These are phyloP conservation scores for Alisma plantagoaquatica DNA, from an alignment of 106 monocot genomes.

Conservation along the genomic window DNA sequence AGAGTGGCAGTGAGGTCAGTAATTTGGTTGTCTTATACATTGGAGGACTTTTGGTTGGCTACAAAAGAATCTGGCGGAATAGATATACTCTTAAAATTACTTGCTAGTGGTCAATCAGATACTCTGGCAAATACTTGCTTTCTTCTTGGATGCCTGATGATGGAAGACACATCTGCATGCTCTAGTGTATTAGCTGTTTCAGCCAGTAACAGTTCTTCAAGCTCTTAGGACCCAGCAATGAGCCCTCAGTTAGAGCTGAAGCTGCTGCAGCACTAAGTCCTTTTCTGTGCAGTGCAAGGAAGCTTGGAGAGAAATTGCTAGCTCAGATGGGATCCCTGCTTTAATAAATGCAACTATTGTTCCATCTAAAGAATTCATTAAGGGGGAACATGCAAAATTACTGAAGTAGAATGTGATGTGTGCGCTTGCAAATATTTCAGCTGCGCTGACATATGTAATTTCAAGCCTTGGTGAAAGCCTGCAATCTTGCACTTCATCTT, in stretches of 20 bases:
- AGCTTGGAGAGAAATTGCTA: constrained; percentile 85
- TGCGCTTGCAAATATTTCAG: constrained; percentile 97
- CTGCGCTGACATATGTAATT: constrained; percentile 89
- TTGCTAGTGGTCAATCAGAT: constrained; percentile 43
- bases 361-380: constrained; percentile 99
- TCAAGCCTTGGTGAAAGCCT: constrained; percentile 96
- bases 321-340: constrained; percentile 84
- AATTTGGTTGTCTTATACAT: constrained; percentile 53
- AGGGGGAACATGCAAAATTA: constrained; percentile 91
- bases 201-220: constrained; percentile 68
- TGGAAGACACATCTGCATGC: constrained; percentile 73
- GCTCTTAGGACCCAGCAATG: constrained; percentile 75
- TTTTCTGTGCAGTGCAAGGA: constrained; percentile 95
- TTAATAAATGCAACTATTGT: constrained; percentile 98
- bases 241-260: constrained; percentile 81
- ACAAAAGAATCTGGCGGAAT: constrained; percentile 59
- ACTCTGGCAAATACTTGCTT: constrained; percentile 73
- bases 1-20: constrained; percentile 68
- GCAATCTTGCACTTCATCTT: constrained; percentile 66
- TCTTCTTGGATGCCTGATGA: constrained; percentile 73
- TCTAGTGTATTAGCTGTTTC: constrained; percentile 33
- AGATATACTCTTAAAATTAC: constrained; percentile 70
- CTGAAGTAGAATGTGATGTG: constrained; percentile 98
- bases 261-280: constrained; percentile 85
- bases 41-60: constrained; percentile 72